These are phyloP conservation scores for Zygoascus hellenicus DNA, from an alignment of 1,139 yeast genomes.

Conservation along the genomic window DNA sequence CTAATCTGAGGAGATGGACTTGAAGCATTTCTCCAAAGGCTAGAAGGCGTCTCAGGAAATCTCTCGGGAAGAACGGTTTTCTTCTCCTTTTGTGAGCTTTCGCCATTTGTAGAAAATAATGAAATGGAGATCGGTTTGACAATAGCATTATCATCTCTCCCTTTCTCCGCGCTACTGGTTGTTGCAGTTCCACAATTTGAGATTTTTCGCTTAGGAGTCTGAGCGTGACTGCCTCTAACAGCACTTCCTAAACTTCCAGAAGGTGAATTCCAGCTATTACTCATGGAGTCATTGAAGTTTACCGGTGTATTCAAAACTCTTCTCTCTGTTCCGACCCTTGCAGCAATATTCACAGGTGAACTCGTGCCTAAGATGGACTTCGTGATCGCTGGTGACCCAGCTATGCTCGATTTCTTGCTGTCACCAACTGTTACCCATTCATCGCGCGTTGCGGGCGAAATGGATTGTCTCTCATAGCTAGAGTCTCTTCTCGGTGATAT, in stretches of 20 bases:
- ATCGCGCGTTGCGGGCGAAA: background rate
- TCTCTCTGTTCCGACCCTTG: background rate
- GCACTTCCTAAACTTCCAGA: background rate
- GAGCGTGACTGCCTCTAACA: background rate
- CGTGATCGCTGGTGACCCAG: background rate
- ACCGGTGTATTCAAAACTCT: background rate
- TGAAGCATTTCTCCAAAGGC: too few relatives aligned
- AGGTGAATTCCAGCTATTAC: background rate
- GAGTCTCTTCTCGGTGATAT: too few relatives aligned
- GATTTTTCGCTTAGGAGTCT: background rate
- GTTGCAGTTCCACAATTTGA: background rate
- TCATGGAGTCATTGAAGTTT: background rate
- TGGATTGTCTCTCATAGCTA: too few relatives aligned
- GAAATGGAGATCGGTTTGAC: background rate
- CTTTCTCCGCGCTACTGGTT: background rate
- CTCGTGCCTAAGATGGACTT: background rate
- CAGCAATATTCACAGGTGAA: constrained; percentile 1
- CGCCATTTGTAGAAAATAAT: constrained; percentile 1
- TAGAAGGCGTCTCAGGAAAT: too few relatives aligned
- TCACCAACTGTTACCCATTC: constrained; percentile 9
- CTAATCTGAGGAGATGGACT: too few relatives aligned
- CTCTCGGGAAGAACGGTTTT: too few relatives aligned
- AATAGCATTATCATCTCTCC: too few relatives aligned
- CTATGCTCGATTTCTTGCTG: background rate
- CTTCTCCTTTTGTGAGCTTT: background rate